Conservation (phyloP, 768 basidiomycete species). For the Holtermannia corniformis region DNA sequence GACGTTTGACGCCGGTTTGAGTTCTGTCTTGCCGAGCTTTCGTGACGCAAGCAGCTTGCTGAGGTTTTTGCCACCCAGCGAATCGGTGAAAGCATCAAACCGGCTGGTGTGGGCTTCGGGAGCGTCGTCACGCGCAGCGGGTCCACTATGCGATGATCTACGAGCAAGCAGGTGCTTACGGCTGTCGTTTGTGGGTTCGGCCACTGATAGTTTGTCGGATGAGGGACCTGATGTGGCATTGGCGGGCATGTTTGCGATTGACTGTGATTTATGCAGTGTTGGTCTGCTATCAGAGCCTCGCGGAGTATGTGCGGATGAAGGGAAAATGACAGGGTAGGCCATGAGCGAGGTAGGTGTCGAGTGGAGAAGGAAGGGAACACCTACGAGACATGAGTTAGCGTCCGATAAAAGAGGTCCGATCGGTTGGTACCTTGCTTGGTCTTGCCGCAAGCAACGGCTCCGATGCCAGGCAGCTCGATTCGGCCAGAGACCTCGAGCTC, state of each 20-base stretch:
- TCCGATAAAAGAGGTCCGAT: background rate
- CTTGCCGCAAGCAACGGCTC: conserved; percentile 11
- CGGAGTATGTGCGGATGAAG: background rate
- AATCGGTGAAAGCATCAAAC: conserved; percentile 1
- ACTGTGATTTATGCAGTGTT: background rate
- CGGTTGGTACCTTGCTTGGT: background rate
- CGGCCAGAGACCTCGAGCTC: conserved; percentile 6
- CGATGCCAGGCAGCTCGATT: conserved; percentile 29
- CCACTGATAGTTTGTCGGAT: conserved; percentile 3
- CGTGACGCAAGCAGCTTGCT: conserved; percentile 23
- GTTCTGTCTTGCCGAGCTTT: conserved; percentile 3
- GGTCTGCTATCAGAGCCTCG: conserved; percentile 1
- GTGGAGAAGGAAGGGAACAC: conserved; percentile 15
- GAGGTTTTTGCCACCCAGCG: conserved; percentile 15
- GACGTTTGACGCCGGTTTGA: conserved; percentile 3
- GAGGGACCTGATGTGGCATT: too few species aligned
- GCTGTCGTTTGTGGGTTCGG: background rate
- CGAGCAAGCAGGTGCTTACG: background rate
- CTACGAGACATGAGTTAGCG: background rate
- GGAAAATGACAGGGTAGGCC: conserved; percentile 23
- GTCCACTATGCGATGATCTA: background rate
- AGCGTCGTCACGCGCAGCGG: background rate
- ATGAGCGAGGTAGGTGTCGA: conserved; percentile 12
- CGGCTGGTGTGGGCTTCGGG: background rate
- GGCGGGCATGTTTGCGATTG: background rate